Conservation (phyloP, 2,329 filamentous ascomycete species). For the Verticillium klebahnii region DNA sequence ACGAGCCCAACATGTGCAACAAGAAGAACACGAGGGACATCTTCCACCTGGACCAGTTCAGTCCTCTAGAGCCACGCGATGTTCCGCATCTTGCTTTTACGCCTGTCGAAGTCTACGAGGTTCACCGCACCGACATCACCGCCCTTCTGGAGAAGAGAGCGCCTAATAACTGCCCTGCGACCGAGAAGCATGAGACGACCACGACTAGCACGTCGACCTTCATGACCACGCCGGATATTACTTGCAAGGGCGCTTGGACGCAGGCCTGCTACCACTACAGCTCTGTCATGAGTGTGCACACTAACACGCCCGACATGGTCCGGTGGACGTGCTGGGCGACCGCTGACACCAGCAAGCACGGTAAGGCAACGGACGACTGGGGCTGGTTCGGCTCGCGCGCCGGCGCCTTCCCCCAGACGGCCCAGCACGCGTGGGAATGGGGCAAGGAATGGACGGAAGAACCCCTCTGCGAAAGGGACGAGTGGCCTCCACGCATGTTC, state of each 20-base stretch:
- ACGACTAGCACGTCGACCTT: no score
- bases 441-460: background rate
- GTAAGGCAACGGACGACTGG: background rate
- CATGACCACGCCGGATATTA: no score
- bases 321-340: conserved; percentile 5
- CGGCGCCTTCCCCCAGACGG: no score
- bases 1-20: background rate
- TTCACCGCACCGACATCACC: no score
- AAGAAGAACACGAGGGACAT: background rate
- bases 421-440: background rate
- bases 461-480: background rate
- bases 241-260: conserved; percentile 1
- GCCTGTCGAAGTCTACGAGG: no score
- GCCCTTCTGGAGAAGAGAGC: background rate
- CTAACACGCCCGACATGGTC: background rate
- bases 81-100: no score
- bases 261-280: conserved; percentile 20
- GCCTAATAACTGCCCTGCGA: no score
- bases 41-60: background rate
- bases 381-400: background rate
- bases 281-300: conserved; percentile 11
- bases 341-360: background rate
- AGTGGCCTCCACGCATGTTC: conserved; percentile 1
- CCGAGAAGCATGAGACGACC: no score
- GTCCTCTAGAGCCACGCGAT: background rate